phyloP scores from a whole-genome alignment of 2,329 filamentous ascomycete genomes.

The Neocucurbitaria cava region DNA sequence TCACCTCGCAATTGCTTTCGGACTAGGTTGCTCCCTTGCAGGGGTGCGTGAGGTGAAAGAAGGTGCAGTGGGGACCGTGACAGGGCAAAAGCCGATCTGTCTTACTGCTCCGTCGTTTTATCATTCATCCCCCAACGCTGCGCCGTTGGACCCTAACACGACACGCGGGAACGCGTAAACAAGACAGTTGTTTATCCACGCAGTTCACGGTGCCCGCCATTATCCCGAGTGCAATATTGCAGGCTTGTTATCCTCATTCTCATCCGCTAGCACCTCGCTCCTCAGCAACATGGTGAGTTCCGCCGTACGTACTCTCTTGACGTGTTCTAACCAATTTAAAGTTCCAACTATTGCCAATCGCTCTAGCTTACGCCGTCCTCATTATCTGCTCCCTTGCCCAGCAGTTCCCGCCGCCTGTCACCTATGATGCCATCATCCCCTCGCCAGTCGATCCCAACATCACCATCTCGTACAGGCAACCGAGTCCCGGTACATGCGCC shows the following conservation, averaged over 20 bases:
- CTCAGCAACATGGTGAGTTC: background rate
- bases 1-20: background rate
- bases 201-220: background rate
- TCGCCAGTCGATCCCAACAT: constrained; percentile 70
- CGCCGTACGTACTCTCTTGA: background rate
- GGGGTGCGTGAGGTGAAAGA: background rate
- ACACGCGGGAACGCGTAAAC: background rate
- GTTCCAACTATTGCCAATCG: constrained; percentile 48
- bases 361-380: constrained; percentile 20
- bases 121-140: background rate
- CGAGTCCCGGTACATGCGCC: constrained; percentile 66
- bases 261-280: constrained; percentile 17
- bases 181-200: background rate
- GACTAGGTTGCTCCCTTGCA: background rate
- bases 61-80: background rate
- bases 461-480: constrained; percentile 71
- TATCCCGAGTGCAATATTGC: background rate
- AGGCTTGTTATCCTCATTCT: constrained; percentile 17
- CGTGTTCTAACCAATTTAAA: constrained; percentile 23
- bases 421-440: constrained; percentile 60
- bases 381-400: constrained; percentile 41
- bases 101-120: background rate
- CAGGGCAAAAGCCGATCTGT: background rate
- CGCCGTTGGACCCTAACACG: background rate
- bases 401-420: constrained; percentile 49